A percentile compares a stretch with the other conserved stretches of the same genome.
Evolutionary conservation across 2,329 filamentous ascomycete species (phyloP).

Genomic region (Aspergillus sp.): DNA sequence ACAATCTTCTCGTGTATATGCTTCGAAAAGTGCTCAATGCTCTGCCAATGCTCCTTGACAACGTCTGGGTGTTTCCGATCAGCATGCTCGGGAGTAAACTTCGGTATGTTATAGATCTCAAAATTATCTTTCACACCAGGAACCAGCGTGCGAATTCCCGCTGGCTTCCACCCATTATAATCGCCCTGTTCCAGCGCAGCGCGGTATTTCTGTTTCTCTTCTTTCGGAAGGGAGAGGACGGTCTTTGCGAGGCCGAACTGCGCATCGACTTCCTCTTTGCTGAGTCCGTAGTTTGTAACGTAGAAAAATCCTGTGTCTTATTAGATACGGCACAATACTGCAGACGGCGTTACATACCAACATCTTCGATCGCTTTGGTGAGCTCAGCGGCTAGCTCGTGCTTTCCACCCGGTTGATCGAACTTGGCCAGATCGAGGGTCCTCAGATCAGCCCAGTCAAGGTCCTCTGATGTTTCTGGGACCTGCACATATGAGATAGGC

Average conservation of each 20-base stretch:
- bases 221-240: conserved; percentile 55
- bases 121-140: conserved; percentile 55
- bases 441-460: not conserved
- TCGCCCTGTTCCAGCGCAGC: conserved; percentile 52
- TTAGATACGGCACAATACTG: not conserved
- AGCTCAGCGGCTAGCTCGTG: not conserved
- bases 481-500: too few species aligned
- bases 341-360: not conserved
- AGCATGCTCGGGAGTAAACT: conserved; percentile 46
- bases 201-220: conserved; percentile 57
- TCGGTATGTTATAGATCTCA: conserved; percentile 62
- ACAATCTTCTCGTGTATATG: not conserved
- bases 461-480: too few species aligned
- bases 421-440: not conserved
- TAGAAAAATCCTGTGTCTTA: conserved; percentile 56
- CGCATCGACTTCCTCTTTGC: conserved; percentile 56
- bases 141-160: conserved; percentile 32
- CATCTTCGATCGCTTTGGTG: not conserved
- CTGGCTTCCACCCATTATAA: conserved; percentile 57
- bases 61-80: conserved; percentile 48
- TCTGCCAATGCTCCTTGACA: conserved; percentile 49
- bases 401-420: not conserved
- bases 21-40: conserved; percentile 22
- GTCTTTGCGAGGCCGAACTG: conserved; percentile 61
- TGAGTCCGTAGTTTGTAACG: conserved; percentile 59